Base-by-base conservation (phyloP, 2,329 filamentous ascomycete species). In the Colletotrichum siamense region DNA sequence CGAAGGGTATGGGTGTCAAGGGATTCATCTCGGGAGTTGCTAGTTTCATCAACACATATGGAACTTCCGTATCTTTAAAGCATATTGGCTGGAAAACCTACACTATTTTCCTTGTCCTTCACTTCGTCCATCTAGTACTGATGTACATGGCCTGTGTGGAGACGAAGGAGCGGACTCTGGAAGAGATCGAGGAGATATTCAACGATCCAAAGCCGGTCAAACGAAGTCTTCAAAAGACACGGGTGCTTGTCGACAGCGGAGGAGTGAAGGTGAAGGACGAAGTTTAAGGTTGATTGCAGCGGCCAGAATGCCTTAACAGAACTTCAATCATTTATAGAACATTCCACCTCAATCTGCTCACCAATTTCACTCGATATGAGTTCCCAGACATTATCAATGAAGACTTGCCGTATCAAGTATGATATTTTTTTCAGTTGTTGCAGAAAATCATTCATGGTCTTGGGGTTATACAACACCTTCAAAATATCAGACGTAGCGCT, bases 111-210 rank as follows among this genome's bases (percentile, higher is more conserved):
- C 85, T 83, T 76, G 84, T 87, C 79, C 84, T 88, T 74, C 88
- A 87, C 78, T 86, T 79, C 22, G 34, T 79, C 5, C 77, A 79
- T 69, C 69, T 76, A 12, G 70, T 55, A 6, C 59, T 79, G 6
- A 78, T 79, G 76, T 79, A 75, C 44, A 39, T 61, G 57, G 78
- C 74, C 0, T 78, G 73, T 7, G 78, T 90, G 59, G 89, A 92
- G 81, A 91, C 89, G 16, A 86, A 86, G 69, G 89, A 89, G 22
- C 86, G 88, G 3, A 90, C 89, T 12, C 87, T 91, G 9, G 89
- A 91, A 80, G 89, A 91, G 79, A 84, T 91, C 55, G 89, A 89
- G 66, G 87, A 88, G 81, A 89, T 91, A 79, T 91, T 91, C 79
- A 89, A 91, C 74, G 89, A 79, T 6, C 69, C 73, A 1, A 72